Evolutionary conservation across 805 yeast species (phyloP).

Genomic region (Wickerhamomyces hampshirensis): DNA sequence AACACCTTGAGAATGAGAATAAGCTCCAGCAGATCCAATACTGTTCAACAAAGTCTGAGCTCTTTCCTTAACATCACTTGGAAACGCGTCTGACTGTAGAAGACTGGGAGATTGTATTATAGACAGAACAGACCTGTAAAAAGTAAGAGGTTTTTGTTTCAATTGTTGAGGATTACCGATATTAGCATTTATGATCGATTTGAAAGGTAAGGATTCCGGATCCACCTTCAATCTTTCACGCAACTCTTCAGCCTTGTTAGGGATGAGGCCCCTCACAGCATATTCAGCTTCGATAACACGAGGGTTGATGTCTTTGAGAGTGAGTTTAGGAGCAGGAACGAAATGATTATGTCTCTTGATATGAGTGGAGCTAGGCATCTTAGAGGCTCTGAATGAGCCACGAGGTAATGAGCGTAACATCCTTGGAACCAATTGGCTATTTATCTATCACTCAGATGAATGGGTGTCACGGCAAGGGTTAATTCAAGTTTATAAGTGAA

Average conservation of each 20-base stretch:
- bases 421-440: no score
- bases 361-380: background rate
- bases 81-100: conserved; percentile 37
- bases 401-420: no score
- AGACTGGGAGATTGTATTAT: conserved; percentile 81
- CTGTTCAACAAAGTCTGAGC: conserved; percentile 57
- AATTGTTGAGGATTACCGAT: conserved; percentile 98
- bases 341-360: background rate
- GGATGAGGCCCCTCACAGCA: conserved; percentile 93
- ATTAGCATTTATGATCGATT: conserved; percentile 78
- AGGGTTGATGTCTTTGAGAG: conserved; percentile 57
- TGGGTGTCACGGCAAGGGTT: no score
- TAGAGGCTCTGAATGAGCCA: no score
- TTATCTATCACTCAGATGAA: no score
- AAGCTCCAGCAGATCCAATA: conserved; percentile 89
- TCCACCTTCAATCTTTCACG: conserved; percentile 47
- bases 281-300: conserved; percentile 81
- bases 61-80: conserved; percentile 68
- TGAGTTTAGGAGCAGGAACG: conserved; percentile 31
- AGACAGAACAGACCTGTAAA: conserved; percentile 87
- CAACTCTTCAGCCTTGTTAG: conserved; percentile 88
- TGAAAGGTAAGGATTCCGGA: conserved; percentile 68
- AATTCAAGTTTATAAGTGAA: no score
- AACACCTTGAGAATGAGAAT: conserved; percentile 91
- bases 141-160: conserved; percentile 91